phyloP scores from a whole-genome alignment of 2,329 filamentous ascomycete genomes.

The Davidsoniella australis region DNA sequence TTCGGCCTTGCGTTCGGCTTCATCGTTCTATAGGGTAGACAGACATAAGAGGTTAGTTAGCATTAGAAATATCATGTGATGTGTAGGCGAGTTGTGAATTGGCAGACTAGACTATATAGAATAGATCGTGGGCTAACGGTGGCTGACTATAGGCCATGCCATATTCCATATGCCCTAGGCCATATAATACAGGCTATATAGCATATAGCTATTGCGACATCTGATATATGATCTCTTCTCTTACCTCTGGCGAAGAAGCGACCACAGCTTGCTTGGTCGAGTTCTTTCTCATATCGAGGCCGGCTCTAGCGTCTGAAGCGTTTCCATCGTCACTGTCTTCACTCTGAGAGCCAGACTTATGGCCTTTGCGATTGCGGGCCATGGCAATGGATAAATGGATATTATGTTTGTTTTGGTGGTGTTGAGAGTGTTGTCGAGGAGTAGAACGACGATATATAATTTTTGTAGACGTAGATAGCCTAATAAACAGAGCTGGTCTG shows the following conservation, averaged over 20 bases:
- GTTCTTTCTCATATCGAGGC: conserved; percentile 12
- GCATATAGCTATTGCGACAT: neutral
- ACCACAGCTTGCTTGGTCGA: neutral
- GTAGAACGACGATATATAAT: too few species aligned
- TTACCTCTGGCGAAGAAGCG: neutral
- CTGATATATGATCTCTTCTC: neutral
- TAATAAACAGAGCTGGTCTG: too few species aligned
- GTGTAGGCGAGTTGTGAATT: too few species aligned
- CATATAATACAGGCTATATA: too few species aligned
- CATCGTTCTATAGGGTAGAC: conserved; percentile 15
- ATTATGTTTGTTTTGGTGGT: neutral
- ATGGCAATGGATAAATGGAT: neutral
- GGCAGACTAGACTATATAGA: too few species aligned
- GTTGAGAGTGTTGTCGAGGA: neutral
- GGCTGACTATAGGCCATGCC: too few species aligned
- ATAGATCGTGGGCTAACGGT: too few species aligned
- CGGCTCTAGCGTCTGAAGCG: conserved; percentile 17
- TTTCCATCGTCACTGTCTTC: conserved; percentile 43
- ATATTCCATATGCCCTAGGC: too few species aligned
- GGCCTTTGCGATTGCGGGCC: conserved; percentile 29
- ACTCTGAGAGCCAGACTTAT: conserved; percentile 50
- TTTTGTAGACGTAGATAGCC: too few species aligned
- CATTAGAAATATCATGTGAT: too few species aligned
- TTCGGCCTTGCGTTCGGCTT: conserved; percentile 28
- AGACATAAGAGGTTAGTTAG: conserved; percentile 16